phyloP scores from a whole-genome alignment of 257 asterid species.

The Nicotiana otophora region DNA sequence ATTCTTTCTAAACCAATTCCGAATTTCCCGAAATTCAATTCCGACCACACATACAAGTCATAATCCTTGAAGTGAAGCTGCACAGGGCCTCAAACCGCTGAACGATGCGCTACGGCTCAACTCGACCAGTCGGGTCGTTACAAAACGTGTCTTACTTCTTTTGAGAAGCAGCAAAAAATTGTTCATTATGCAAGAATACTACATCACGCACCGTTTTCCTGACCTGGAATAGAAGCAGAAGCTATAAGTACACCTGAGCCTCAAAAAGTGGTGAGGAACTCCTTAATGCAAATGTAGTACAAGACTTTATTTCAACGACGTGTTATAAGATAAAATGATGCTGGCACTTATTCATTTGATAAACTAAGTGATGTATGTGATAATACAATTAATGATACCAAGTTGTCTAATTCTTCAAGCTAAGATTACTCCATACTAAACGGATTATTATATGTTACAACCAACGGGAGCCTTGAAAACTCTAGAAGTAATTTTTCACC shows the following conservation, averaged over 20 bases:
- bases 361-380: background rate
- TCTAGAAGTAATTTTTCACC: background rate
- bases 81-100: no score
- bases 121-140: no score
- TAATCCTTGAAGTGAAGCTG: no score
- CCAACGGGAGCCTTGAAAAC: background rate
- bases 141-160: slow-evolving; percentile 53
- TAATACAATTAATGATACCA: background rate
- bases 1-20: no score
- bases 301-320: background rate
- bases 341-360: background rate
- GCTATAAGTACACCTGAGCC: background rate
- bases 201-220: slow-evolving; percentile 77
- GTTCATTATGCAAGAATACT: slow-evolving; percentile 83
- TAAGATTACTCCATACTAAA: background rate
- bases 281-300: background rate
- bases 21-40: no score
- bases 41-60: no score
- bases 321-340: background rate
- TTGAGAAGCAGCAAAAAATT: slow-evolving; percentile 88
- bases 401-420: background rate
- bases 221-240: slow-evolving; percentile 43
- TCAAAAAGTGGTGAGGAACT: background rate
- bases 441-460: background rate
- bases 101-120: no score